These are phyloP conservation scores for Yamadazyma sp. DNA, from an alignment of 805 yeast genomes.

Conservation along the genomic window DNA sequence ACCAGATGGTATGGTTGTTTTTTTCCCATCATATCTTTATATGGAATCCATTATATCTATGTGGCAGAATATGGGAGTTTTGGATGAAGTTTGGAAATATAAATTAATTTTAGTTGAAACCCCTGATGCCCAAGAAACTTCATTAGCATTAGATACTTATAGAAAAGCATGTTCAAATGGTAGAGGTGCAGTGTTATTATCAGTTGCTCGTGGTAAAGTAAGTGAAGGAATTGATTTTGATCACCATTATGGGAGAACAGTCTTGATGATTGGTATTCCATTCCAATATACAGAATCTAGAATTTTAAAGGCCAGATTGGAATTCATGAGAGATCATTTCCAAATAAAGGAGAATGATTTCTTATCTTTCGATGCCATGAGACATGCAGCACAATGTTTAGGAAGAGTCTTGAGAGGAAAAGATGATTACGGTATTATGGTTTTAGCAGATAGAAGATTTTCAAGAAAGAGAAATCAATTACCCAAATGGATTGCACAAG, in stretches of 20 bases:
- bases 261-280: slow-evolving; percentile 97
- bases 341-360: slow-evolving; percentile 94
- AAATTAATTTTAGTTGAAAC: slow-evolving; percentile 94
- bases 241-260: slow-evolving; percentile 97
- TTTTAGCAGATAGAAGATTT: slow-evolving; percentile 91
- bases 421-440: slow-evolving; percentile 99
- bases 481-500: slow-evolving; percentile 98
- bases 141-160: slow-evolving; percentile 91
- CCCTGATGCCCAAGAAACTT: slow-evolving; percentile 98
- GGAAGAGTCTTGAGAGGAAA: slow-evolving; percentile 98
- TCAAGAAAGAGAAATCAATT: slow-evolving; percentile 80
- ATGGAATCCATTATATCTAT: slow-evolving; percentile 97
- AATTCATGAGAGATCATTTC: slow-evolving; percentile 87
- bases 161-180: slow-evolving; percentile 97
- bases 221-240: slow-evolving; percentile 99
- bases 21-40: slow-evolving; percentile 93
- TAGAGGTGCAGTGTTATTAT: slow-evolving; percentile 90
- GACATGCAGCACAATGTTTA: slow-evolving; percentile 98
- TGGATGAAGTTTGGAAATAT: slow-evolving; percentile 98
- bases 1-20: slow-evolving; percentile 97
- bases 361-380: slow-evolving; percentile 97
- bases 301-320: slow-evolving; percentile 90
- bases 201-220: slow-evolving; percentile 98
- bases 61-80: slow-evolving; percentile 98
- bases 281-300: slow-evolving; percentile 98